These are phyloP conservation scores for Penicillium pulvis DNA, from an alignment of 495 filamentous ascomycete species.

Conservation along the genomic window DNA sequence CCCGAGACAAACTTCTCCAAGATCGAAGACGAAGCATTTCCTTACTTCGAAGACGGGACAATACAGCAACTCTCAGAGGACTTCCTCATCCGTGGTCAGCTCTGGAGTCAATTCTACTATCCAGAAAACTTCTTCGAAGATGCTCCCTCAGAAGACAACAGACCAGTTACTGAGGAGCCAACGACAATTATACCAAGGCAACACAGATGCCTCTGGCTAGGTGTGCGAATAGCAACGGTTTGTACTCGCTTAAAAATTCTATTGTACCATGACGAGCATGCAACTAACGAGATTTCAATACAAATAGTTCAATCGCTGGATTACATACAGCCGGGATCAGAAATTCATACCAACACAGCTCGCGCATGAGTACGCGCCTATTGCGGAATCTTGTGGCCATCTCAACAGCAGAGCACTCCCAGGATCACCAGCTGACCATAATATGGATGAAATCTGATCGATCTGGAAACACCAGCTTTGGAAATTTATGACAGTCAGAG, in stretches of 20 bases:
- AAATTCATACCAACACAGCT: constrained; percentile 14
- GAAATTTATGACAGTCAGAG: neutral
- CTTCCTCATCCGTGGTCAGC: constrained; percentile 73
- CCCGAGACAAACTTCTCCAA: constrained; percentile 43
- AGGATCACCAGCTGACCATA: neutral
- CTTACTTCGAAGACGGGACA: constrained; percentile 49
- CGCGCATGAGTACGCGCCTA: constrained; percentile 27
- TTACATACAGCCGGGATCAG: constrained; percentile 15
- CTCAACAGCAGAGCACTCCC: constrained; percentile 16
- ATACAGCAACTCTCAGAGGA: constrained; percentile 80
- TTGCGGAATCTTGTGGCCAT: constrained; percentile 22
- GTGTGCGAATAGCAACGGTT: constrained; percentile 57
- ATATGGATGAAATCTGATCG: neutral
- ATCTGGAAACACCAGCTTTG: neutral
- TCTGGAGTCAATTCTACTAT: constrained; percentile 71
- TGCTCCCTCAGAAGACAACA: constrained; percentile 73
- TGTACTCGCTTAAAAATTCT: constrained; percentile 13
- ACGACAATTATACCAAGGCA: constrained; percentile 65
- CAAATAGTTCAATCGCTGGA: constrained; percentile 45
- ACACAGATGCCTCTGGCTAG: constrained; percentile 77
- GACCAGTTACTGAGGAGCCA: constrained; percentile 68
- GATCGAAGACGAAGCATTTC: constrained; percentile 56
- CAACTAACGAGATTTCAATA: neutral
- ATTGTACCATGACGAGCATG: neutral
- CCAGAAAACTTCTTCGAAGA: constrained; percentile 69